Conservation (phyloP, 139 green algal genomes). For the Pseudopediastrum boryanum region DNA sequence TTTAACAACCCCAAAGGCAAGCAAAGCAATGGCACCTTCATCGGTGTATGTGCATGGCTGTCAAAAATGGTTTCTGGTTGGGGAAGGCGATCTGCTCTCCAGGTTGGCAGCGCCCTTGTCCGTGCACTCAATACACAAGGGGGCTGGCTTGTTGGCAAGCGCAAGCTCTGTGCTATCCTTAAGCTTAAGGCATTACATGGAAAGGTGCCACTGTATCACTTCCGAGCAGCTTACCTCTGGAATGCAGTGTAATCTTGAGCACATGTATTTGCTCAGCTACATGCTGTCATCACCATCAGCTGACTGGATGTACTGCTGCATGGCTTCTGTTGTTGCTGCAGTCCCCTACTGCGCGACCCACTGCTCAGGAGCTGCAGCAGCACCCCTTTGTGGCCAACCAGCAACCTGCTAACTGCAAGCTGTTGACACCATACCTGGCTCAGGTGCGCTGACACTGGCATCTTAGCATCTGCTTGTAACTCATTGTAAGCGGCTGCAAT, state of each 20-base stretch:
- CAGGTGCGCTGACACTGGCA: slow-evolving; percentile 5
- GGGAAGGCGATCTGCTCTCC: too few species aligned
- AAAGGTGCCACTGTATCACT: background rate
- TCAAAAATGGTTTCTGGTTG: background rate
- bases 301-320: background rate
- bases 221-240: background rate
- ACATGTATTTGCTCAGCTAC: too few species aligned
- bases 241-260: background rate
- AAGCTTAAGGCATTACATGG: background rate
- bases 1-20: background rate
- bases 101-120: too few species aligned
- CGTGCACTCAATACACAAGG: background rate
- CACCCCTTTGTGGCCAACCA: slow-evolving; percentile 58
- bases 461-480: slow-evolving; percentile 41
- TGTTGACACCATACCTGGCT: slow-evolving; percentile 21
- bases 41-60: background rate
- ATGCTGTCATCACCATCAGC: background rate
- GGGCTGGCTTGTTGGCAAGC: background rate
- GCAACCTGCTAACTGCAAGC: slow-evolving; percentile 10
- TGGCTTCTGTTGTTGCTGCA: slow-evolving; percentile 37
- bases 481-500: background rate
- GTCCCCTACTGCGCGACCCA: slow-evolving; percentile 71
- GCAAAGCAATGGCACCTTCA: background rate
- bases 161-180: background rate
- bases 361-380: slow-evolving; percentile 71